These are phyloP conservation scores for Rhodotorula sp. DNA, from an alignment of 1,284 basidiomycete species.

Conservation along the genomic window DNA sequence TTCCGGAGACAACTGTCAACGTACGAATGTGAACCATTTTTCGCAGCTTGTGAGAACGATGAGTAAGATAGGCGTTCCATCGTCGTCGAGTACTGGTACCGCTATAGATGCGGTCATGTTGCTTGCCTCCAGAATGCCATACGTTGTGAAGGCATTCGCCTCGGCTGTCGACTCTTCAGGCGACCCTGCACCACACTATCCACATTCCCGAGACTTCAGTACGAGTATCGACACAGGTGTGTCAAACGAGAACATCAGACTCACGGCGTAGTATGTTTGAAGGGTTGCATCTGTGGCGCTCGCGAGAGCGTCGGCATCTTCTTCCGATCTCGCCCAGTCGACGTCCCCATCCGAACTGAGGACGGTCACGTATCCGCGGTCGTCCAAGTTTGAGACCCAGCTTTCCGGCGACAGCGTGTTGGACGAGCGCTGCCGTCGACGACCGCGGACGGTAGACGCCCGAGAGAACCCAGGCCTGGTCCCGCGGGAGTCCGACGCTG, in stretches of 20 bases:
- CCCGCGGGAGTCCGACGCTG: not conserved
- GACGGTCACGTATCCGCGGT: not conserved
- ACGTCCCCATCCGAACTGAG: constrained; percentile 12
- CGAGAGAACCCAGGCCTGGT: too few relatives aligned
- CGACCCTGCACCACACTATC: not conserved
- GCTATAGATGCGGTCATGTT: not conserved
- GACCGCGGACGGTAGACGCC: too few relatives aligned
- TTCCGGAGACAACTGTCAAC: not conserved
- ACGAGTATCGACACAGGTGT: too few relatives aligned
- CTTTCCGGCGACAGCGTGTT: not conserved
- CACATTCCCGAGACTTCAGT: too few relatives aligned
- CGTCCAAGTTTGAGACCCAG: not conserved
- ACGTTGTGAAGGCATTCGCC: not conserved
- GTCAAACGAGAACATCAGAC: not conserved
- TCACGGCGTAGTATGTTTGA: not conserved
- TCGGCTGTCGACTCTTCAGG: constrained; percentile 6
- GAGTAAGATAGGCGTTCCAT: constrained; percentile 21
- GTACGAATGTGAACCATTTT: constrained; percentile 26
- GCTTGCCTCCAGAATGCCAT: not conserved
- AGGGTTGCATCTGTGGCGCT: constrained; percentile 1
- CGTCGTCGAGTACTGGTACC: constrained; percentile 30
- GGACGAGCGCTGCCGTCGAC: too few relatives aligned
- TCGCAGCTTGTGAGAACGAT: constrained; percentile 24
- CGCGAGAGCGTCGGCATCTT: not conserved
- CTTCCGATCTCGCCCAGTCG: not conserved